Percentiles rank a stretch among this genome's conserved stretches.
phyloP scores from a whole-genome alignment of 768 basidiomycete species.

The Cystoderma amianthinum region DNA sequence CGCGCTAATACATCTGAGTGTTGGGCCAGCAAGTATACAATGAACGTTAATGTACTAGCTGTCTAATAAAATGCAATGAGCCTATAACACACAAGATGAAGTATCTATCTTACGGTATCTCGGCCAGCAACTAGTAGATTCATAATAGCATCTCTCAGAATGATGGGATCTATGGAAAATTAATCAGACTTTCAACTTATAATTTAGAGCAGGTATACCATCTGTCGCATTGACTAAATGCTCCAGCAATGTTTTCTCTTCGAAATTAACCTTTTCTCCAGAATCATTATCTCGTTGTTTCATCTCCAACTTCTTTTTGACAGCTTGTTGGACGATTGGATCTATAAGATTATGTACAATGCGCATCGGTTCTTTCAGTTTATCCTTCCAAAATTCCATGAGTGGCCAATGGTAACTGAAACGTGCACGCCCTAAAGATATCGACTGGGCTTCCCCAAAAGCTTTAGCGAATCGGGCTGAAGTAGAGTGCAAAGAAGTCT shows the following conservation, averaged over 20 bases:
- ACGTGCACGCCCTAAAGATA: not conserved
- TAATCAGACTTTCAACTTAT: no score
- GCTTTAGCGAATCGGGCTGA: conserved; percentile 7
- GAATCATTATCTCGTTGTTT: conserved; percentile 9
- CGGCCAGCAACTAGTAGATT: not conserved
- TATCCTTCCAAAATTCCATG: conserved; percentile 9
- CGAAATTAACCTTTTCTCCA: no score
- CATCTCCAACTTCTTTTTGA: conserved; percentile 4
- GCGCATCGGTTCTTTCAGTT: conserved; percentile 1
- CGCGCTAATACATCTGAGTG: not conserved
- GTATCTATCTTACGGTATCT: not conserved
- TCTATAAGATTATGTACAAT: conserved; percentile 7
- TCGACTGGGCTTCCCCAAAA: conserved; percentile 3
- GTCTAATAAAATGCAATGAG: not conserved
- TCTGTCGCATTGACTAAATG: conserved; percentile 46
- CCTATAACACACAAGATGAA: not conserved
- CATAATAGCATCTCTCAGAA: conserved; percentile 29
- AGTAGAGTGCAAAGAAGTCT: conserved; percentile 11
- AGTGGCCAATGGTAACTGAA: conserved; percentile 29
- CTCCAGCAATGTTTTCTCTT: conserved; percentile 33
- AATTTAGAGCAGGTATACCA: no score
- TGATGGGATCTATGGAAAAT: conserved; percentile 16
- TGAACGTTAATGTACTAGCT: no score
- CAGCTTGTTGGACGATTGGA: conserved; percentile 9
- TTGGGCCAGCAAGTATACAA: not conserved